phyloP scores from a whole-genome alignment of 1,139 yeast species.

The Yamadazyma buinensis region DNA sequence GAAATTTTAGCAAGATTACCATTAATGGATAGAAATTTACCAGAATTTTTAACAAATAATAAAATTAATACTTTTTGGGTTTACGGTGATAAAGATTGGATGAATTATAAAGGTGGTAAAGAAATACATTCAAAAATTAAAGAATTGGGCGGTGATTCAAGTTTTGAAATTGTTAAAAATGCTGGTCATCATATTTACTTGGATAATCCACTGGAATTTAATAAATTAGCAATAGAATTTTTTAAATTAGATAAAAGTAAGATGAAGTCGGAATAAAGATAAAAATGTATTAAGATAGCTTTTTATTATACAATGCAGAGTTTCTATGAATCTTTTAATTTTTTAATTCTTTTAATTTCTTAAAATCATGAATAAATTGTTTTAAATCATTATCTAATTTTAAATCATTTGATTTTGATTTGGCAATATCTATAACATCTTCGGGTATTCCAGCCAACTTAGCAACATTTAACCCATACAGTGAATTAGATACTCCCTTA shows the following conservation, averaged over 20 bases:
- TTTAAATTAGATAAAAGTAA: slow-evolving; percentile 15
- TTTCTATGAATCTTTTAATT: no score
- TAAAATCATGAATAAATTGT: slow-evolving; percentile 5
- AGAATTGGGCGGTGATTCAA: slow-evolving; percentile 15
- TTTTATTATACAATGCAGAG: no score
- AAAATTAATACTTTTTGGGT: slow-evolving; percentile 31
- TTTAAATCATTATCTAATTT: slow-evolving; percentile 25
- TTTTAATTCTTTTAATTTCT: slow-evolving; percentile 18
- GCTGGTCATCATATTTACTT: slow-evolving; percentile 44
- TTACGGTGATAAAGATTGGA: slow-evolving; percentile 46
- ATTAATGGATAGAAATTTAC: slow-evolving; percentile 38
- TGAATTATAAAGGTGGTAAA: slow-evolving; percentile 41
- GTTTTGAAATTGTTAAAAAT: slow-evolving; percentile 24
- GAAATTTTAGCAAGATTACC: slow-evolving; percentile 41
- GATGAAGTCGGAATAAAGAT: no score
- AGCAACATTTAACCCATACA: slow-evolving; percentile 81
- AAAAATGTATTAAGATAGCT: no score
- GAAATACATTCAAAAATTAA: slow-evolving; percentile 26
- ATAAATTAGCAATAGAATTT: slow-evolving; percentile 24
- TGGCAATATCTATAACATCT: slow-evolving; percentile 48
- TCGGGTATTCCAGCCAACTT: slow-evolving; percentile 60
- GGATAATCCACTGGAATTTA: slow-evolving; percentile 37
- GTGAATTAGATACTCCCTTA: slow-evolving; percentile 57
- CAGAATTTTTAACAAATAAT: slow-evolving; percentile 24
- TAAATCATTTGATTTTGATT: slow-evolving; percentile 31